Base-by-base conservation (phyloP, 371 early-diverging fungal genomes). In the Rhizopus stolonifer region DNA sequence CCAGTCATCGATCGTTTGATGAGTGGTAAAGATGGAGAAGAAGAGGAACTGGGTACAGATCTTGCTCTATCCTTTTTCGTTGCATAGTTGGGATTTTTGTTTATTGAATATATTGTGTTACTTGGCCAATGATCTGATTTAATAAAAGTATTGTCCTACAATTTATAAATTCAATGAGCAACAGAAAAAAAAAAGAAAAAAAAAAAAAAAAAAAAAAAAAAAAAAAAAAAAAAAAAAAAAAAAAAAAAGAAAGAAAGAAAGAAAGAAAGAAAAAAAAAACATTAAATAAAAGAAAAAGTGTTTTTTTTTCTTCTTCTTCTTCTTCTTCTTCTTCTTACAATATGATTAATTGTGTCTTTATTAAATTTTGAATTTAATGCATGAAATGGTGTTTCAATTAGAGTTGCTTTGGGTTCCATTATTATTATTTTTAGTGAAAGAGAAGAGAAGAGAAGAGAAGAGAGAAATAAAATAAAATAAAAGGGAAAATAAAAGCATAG, bases 1-100 rank as follows among this genome's bases (percentile, higher is more conserved):
- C 54, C 58, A 23, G 66, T 66, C 1, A 49, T 52, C 0, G 66
- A 66, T 7, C 66, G 54, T 24, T 55, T 49, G 15, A 64, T 44
- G 3, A 42, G 1, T n/a, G 19, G 52, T 15, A 46, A 22, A 19
- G 63, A 45, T 24, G 54, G 50, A 0, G 63, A 62, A 15, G 58
- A 57, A 1, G 63, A 32, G 13, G 63, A 53, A 33, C 21, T 54
- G 23, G 57, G 54, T n/a, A 58, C 54, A 11, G 57, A 52, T 34
- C 50, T 43, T 9, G 45, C 29, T 15, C 49, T 29, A 9, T 46
- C 11, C 31, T 46, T 26, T 46, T n/a, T 24, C n/a, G 9, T 26
- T 15, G 15, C 21, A 31, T 24, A 46, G 18, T 25, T 21, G 6
- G 19, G 33, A 19, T 32, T 33, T 32, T 48, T 48, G 11, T 18